A percentile compares a stretch with the other conserved stretches of the same genome.
phyloP scores from a whole-genome alignment of 352 stramenopile species.

The Phytophthora citrophthora region DNA sequence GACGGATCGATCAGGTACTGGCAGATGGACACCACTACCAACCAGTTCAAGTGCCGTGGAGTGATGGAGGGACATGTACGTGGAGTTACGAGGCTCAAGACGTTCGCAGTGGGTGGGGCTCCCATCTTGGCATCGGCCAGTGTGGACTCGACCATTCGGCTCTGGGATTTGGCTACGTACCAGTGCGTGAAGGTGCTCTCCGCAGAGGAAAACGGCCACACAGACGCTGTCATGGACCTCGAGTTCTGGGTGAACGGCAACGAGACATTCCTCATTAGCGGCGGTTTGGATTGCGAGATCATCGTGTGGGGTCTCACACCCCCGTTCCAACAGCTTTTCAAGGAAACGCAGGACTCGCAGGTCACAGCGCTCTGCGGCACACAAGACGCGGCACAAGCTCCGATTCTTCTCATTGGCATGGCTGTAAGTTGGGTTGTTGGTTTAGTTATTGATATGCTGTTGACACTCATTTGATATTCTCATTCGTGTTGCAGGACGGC shows the following conservation, averaged over 20 bases:
- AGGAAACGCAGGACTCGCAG: conserved; percentile 79
- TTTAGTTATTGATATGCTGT: background rate
- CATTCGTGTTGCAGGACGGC: conserved; percentile 55
- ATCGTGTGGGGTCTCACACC: conserved; percentile 84
- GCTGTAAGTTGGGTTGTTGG: conserved; percentile 45
- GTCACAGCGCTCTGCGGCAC: conserved; percentile 79
- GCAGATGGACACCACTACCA: conserved; percentile 72
- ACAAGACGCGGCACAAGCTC: conserved; percentile 64
- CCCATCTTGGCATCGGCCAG: conserved; percentile 81
- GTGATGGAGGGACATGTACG: conserved; percentile 81
- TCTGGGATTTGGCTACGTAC: conserved; percentile 86
- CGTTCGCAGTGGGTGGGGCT: conserved; percentile 67
- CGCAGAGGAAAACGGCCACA: conserved; percentile 74
- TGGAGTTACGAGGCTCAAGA: conserved; percentile 85
- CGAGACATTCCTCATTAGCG: conserved; percentile 89
- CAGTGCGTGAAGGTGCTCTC: conserved; percentile 84
- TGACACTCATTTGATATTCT: conserved; percentile 11
- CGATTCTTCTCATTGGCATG: conserved; percentile 81
- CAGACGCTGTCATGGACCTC: conserved; percentile 85
- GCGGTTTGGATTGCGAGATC: conserved; percentile 80
- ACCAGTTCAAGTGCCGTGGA: conserved; percentile 80
- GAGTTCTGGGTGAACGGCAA: conserved; percentile 88
- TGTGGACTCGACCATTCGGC: conserved; percentile 81
- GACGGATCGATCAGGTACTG: conserved; percentile 85
- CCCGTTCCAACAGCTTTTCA: conserved; percentile 83